Conservation (phyloP, 495 filamentous ascomycete genomes). For the Podospora pseudopauciseta region DNA sequence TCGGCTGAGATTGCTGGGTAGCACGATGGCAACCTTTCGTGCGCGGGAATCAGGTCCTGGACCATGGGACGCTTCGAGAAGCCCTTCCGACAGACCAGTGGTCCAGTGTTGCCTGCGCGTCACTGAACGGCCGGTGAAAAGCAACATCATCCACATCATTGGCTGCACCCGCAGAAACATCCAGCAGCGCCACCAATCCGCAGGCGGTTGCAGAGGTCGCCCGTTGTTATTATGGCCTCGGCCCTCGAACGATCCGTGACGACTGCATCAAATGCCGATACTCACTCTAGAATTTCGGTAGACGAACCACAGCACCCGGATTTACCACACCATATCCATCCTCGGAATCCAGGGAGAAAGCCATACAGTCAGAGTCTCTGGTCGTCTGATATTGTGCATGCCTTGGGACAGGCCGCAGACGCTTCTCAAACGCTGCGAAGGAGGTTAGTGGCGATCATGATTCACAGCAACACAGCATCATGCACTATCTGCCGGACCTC, state of each 20-base stretch:
- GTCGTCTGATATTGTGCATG: slow-evolving; percentile 1
- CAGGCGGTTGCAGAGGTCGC: neutral
- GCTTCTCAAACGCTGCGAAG: slow-evolving; percentile 13
- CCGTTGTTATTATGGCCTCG: slow-evolving; percentile 4
- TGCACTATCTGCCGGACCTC: neutral
- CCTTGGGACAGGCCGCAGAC: slow-evolving; percentile 6
- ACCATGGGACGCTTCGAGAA: slow-evolving; percentile 15
- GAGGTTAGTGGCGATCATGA: slow-evolving; percentile 6
- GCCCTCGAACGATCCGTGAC: neutral
- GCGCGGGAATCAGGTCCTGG: slow-evolving; percentile 20
- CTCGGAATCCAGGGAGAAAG: neutral
- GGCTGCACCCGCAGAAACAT: neutral
- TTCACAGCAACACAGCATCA: slow-evolving; percentile 5
- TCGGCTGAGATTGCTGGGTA: slow-evolving; percentile 23
- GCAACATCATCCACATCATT: neutral
- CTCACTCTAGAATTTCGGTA: no score
- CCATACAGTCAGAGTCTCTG: neutral
- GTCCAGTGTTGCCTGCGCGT: neutral
- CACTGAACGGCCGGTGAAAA: neutral
- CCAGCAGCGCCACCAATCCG: neutral
- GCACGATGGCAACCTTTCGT: slow-evolving; percentile 23
- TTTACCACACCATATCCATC: neutral
- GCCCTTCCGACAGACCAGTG: neutral
- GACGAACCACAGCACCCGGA: no score
- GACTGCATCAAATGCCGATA: neutral